Evolutionary conservation across 73 alveolate species (phyloP).

Genomic region (Paramecium caudatum): DNA sequence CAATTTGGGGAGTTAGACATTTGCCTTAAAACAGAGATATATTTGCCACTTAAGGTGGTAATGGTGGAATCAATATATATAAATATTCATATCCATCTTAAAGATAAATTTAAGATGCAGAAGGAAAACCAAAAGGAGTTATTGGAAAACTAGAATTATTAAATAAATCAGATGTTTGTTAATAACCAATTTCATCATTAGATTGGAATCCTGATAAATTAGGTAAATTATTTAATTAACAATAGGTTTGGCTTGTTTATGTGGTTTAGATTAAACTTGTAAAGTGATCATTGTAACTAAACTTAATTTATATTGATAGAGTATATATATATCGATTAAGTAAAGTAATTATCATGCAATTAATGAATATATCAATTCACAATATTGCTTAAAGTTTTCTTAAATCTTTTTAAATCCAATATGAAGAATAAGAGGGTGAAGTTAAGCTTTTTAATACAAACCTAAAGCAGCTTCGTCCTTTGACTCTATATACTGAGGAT

Average conservation of each 20-base stretch:
- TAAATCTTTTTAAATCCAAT: slow-evolving; percentile 33
- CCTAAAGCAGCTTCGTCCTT: slow-evolving; percentile 37
- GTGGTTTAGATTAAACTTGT: slow-evolving; percentile 96
- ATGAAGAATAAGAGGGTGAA: slow-evolving; percentile 7
- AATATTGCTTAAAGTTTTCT: slow-evolving; percentile 23
- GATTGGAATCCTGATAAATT: slow-evolving; percentile 99
- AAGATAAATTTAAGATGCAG: slow-evolving; percentile 96
- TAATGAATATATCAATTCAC: slow-evolving; percentile 39
- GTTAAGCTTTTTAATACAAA: background rate
- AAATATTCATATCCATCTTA: slow-evolving; percentile 97
- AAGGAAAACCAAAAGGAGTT: slow-evolving; percentile 97
- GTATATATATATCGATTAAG: background rate
- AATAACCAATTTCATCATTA: slow-evolving; percentile 97
- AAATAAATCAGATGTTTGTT: slow-evolving; percentile 95
- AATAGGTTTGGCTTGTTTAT: slow-evolving; percentile 94
- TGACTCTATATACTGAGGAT: slow-evolving; percentile 15
- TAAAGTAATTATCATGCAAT: slow-evolving; percentile 21
- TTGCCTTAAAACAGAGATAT: slow-evolving; percentile 98
- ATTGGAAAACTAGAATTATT: slow-evolving; percentile 96
- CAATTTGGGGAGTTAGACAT: slow-evolving; percentile 99
- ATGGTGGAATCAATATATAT: slow-evolving; percentile 95
- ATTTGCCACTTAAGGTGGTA: slow-evolving; percentile 96
- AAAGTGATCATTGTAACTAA: slow-evolving; percentile 94
- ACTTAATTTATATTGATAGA: slow-evolving; percentile 92
- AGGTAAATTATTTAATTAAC: background rate